phyloP scores from a whole-genome alignment of 2,329 filamentous ascomycete genomes.

The Coniella vitis region DNA sequence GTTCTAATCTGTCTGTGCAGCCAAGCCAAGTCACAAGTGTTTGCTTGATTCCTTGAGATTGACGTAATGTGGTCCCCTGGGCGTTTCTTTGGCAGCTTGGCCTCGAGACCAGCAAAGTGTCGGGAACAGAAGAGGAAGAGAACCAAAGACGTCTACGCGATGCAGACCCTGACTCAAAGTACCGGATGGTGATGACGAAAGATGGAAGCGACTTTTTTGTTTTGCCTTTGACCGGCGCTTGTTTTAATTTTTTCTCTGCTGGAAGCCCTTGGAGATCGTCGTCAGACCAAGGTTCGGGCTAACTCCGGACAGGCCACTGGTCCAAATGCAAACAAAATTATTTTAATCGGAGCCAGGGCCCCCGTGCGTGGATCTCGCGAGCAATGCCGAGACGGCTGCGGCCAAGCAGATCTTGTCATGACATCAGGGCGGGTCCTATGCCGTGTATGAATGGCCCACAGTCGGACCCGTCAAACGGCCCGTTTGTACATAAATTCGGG shows the following conservation, averaged over 20 bases:
- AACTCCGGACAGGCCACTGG: conserved; percentile 1
- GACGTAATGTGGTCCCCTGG: neutral
- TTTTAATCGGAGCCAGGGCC: conserved; percentile 8
- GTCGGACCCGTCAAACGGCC: conserved; percentile 15
- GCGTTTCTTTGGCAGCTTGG: neutral
- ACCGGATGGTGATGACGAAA: neutral
- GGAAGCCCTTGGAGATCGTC: conserved; percentile 1
- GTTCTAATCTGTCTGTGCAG: neutral
- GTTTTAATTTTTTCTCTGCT: too few relatives aligned
- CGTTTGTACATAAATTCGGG: conserved; percentile 15
- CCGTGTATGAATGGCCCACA: conserved; percentile 4
- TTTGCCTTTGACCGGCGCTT: neutral
- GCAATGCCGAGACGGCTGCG: conserved; percentile 11
- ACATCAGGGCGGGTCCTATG: conserved; percentile 12
- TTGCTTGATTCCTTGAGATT: neutral
- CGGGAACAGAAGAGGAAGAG: too few relatives aligned
- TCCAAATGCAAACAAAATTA: conserved; percentile 11
- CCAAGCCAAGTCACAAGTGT: neutral
- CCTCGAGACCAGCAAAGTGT: too few relatives aligned
- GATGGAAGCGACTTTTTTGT: neutral
- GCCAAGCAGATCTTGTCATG: conserved; percentile 9
- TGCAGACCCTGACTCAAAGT: conserved; percentile 4
- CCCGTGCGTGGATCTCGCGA: conserved; percentile 5
- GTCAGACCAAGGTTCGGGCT: conserved; percentile 12
- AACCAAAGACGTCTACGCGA: neutral